phyloP scores from a whole-genome alignment of 352 stramenopile genomes.

The Phytophthora idaei region DNA sequence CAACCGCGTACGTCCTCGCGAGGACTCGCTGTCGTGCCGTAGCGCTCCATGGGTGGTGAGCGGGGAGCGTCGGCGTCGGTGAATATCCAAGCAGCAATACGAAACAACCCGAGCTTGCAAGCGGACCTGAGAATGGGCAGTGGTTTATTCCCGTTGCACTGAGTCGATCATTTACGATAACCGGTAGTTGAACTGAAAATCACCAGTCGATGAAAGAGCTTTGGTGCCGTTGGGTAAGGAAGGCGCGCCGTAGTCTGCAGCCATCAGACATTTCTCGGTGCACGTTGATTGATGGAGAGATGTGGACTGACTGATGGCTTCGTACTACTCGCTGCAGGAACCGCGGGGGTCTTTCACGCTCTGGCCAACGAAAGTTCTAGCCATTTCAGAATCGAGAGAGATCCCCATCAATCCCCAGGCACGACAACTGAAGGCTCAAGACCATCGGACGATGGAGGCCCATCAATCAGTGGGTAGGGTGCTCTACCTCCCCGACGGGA shows the following conservation, averaged over 20 bases:
- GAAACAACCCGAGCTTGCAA: too few relatives aligned
- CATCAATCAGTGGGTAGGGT: conserved; percentile 2
- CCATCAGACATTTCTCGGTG: conserved; percentile 1
- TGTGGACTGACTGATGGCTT: conserved; percentile 17
- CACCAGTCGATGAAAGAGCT: too few relatives aligned
- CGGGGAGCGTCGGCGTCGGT: neutral
- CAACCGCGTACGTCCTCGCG: neutral
- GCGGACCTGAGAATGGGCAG: neutral
- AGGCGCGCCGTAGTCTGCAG: conserved; percentile 1
- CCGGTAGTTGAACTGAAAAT: neutral
- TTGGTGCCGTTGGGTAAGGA: too few relatives aligned
- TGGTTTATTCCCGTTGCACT: neutral
- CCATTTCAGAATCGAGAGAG: conserved; percentile 16
- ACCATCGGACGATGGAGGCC: neutral
- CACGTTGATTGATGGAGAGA: conserved; percentile 11
- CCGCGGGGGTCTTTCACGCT: neutral
- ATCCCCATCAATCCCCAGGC: conserved; percentile 13
- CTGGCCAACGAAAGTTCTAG: conserved; percentile 11
- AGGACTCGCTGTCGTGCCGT: neutral
- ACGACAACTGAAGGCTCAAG: conserved; percentile 5
- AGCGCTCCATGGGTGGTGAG: neutral
- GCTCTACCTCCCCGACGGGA: neutral
- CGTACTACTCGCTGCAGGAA: conserved; percentile 6
- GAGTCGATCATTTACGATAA: too few relatives aligned
- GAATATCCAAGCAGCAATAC: neutral